Evolutionary conservation across 2,329 filamentous ascomycete genomes (phyloP).

Genomic region (Xylariaceae sp.): DNA sequence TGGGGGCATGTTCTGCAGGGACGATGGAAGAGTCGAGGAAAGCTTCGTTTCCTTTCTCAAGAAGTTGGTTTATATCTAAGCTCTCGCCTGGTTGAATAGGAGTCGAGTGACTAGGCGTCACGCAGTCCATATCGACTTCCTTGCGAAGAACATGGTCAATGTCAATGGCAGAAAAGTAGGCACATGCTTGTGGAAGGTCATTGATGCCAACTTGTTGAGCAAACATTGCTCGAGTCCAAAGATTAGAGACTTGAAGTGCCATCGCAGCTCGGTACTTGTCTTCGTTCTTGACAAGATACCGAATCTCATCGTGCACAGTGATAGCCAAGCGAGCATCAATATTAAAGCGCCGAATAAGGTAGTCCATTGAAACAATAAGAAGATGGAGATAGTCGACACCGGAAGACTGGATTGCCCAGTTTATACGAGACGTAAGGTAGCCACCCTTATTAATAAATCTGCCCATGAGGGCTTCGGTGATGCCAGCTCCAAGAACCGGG

Average conservation of each 20-base stretch:
- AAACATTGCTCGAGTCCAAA: slow-evolving; percentile 99
- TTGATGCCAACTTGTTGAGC: slow-evolving; percentile 95
- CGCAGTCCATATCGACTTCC: slow-evolving; percentile 96
- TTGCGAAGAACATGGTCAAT: slow-evolving; percentile 96
- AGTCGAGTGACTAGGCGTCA: slow-evolving; percentile 83
- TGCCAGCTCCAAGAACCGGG: slow-evolving; percentile 90
- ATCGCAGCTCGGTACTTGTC: slow-evolving; percentile 91
- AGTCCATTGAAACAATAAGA: slow-evolving; percentile 93
- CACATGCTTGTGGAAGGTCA: slow-evolving; percentile 90
- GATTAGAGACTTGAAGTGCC: slow-evolving; percentile 89
- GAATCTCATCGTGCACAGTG: slow-evolving; percentile 96
- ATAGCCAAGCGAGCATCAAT: slow-evolving; percentile 85
- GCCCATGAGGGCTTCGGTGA: slow-evolving; percentile 92
- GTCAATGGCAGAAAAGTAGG: slow-evolving; percentile 94
- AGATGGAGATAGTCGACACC: slow-evolving; percentile 97
- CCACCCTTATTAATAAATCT: slow-evolving; percentile 86
- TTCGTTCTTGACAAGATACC: slow-evolving; percentile 84
- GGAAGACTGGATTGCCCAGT: slow-evolving; percentile 98
- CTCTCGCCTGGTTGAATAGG: slow-evolving; percentile 86
- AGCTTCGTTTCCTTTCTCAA: slow-evolving; percentile 73
- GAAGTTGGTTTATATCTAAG: slow-evolving; percentile 79
- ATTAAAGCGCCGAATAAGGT: slow-evolving; percentile 83
- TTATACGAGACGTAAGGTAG: slow-evolving; percentile 95
- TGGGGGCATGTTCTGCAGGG: slow-evolving; percentile 60
- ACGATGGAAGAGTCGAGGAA: slow-evolving; percentile 69